Conservation (phyloP, 2,329 filamentous ascomycete species). For the Sporothrix mexicana region DNA sequence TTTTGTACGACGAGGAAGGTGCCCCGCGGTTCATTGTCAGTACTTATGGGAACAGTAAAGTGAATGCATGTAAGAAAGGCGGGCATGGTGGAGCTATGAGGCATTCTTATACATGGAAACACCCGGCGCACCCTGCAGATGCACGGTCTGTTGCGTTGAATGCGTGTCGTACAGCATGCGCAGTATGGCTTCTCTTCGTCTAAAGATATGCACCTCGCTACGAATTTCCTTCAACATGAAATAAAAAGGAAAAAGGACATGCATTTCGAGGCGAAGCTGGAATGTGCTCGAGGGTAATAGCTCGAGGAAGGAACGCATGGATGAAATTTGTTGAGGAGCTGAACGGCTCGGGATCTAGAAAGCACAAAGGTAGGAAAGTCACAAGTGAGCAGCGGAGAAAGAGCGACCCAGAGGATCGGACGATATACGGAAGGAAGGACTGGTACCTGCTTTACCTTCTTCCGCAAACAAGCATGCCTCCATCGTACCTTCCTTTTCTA, state of each 20-base stretch:
- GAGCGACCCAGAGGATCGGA: conserved; percentile 10
- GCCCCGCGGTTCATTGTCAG: neutral
- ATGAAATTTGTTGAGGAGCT: neutral
- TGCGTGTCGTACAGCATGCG: neutral
- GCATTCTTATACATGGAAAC: conserved; percentile 25
- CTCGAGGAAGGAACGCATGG: neutral
- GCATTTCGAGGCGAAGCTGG: neutral
- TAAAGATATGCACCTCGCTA: conserved; percentile 19
- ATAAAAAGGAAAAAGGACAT: neutral
- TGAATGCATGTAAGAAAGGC: neutral
- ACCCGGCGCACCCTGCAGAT: conserved; percentile 26
- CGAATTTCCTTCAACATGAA: conserved; percentile 20
- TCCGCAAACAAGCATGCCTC: neutral
- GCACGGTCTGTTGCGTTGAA: conserved; percentile 2
- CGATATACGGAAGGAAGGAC: neutral
- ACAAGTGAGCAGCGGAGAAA: neutral
- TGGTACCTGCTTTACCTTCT: neutral
- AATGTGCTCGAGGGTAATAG: neutral
- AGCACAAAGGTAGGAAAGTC: neutral
- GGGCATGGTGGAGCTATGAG: neutral
- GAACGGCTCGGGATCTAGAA: neutral
- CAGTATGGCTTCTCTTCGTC: neutral
- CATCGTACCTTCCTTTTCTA: neutral
- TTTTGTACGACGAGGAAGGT: neutral
- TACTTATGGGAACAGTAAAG: neutral